Evolutionary conservation across 345 rosid species (phyloP).

Genomic region (Euphorbia tirucalli): DNA sequence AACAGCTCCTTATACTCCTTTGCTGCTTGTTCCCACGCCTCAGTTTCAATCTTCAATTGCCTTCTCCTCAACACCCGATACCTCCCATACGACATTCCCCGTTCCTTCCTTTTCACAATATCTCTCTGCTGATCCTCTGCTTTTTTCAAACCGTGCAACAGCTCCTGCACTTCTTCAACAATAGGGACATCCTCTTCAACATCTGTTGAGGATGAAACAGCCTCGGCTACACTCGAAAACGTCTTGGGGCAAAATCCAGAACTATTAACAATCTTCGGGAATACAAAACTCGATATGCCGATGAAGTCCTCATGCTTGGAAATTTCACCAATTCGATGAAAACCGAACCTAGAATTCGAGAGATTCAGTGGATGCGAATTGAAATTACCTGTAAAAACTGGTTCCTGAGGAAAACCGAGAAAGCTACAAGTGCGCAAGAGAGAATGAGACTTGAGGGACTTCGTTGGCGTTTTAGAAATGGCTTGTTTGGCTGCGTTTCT

Average conservation of each 20-base stretch:
- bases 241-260: constrained; percentile 52
- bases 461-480: constrained; percentile 32
- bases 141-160: constrained; percentile 61
- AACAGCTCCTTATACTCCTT: constrained; percentile 79
- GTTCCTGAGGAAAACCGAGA: constrained; percentile 37
- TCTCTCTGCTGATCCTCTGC: constrained; percentile 42
- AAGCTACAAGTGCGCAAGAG: constrained; percentile 31
- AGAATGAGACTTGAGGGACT: constrained; percentile 24
- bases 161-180: constrained; percentile 61
- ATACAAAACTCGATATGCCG: constrained; percentile 34
- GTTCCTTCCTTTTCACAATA: constrained; percentile 17
- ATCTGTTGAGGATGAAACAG: constrained; percentile 65
- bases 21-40: constrained; percentile 92
- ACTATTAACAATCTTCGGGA: constrained; percentile 9
- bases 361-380: constrained; percentile 23
- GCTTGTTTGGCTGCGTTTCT: constrained; percentile 61
- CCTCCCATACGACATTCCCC: constrained; percentile 45
- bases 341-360: constrained; percentile 19
- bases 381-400: constrained; percentile 19
- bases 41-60: constrained; percentile 88
- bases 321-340: constrained; percentile 33
- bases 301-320: constrained; percentile 31
- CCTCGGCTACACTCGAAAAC: constrained; percentile 75
- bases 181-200: constrained; percentile 62
- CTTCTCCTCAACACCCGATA: constrained; percentile 52